These are phyloP conservation scores for Beauveria sp. DNA, from an alignment of 2,329 filamentous ascomycete species.

Conservation along the genomic window DNA sequence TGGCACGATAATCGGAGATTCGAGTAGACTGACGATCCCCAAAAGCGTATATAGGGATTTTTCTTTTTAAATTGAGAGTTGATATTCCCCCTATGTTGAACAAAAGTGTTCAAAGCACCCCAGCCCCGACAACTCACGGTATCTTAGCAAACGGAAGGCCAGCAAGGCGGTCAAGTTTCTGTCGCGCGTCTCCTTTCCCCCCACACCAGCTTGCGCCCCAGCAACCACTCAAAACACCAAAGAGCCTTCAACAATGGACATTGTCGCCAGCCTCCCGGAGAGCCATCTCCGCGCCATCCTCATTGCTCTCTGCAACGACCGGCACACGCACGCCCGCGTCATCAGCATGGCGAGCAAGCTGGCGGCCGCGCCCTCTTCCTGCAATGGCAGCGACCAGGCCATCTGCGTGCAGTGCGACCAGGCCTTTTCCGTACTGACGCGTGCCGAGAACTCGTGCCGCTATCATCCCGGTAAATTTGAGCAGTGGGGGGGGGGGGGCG, in stretches of 20 bases:
- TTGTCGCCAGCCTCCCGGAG: background rate
- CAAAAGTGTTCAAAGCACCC: too few relatives aligned
- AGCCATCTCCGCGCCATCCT: constrained; percentile 2
- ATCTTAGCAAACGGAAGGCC: too few relatives aligned
- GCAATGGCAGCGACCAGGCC: background rate
- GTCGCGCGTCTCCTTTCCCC: background rate
- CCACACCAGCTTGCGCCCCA: background rate
- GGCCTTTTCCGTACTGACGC: background rate
- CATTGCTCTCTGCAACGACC: background rate
- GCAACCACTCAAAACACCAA: background rate
- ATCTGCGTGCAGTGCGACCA: background rate
- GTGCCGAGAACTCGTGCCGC: background rate
- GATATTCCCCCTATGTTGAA: too few relatives aligned
- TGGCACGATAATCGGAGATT: too few relatives aligned
- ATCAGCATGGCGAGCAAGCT: background rate
- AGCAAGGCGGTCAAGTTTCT: background rate
- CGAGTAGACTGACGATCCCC: too few relatives aligned
- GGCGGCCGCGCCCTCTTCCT: background rate
- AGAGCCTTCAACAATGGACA: background rate
- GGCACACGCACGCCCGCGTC: background rate
- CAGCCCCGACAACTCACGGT: too few relatives aligned
- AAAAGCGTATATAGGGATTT: too few relatives aligned
- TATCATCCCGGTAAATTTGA: background rate
- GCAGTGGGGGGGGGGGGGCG: background rate
- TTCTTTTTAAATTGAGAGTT: too few relatives aligned